A percentile compares a stretch with the other conserved stretches of the same genome.
These are phyloP conservation scores for Capronia americana DNA, from an alignment of 2,329 filamentous ascomycete species.

Conservation along the genomic window DNA sequence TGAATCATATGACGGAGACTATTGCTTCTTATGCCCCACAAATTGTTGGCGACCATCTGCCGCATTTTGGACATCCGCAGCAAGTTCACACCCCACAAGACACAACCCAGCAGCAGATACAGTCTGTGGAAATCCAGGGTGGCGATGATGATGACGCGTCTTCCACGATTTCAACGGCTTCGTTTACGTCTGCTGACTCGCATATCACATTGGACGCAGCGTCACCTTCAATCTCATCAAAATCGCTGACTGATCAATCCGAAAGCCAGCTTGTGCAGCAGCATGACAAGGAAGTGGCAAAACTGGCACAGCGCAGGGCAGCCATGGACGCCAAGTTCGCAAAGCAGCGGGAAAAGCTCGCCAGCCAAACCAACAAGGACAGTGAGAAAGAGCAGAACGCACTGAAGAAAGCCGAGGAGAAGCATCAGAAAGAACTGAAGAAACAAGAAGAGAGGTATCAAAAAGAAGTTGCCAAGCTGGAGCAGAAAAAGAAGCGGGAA, in stretches of 20 bases:
- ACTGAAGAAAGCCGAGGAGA: slow-evolving; percentile 41
- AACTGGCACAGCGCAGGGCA: slow-evolving; percentile 50
- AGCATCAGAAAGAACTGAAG: slow-evolving; percentile 41
- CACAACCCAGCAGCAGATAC: slow-evolving; percentile 5
- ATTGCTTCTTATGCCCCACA: slow-evolving; percentile 60
- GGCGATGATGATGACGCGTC: slow-evolving; percentile 35
- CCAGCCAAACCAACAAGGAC: slow-evolving; percentile 30
- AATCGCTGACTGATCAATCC: slow-evolving; percentile 27
- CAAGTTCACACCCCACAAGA: slow-evolving; percentile 6
- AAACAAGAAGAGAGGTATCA: slow-evolving; percentile 42
- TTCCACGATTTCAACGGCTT: slow-evolving; percentile 40
- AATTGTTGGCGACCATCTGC: slow-evolving; percentile 54
- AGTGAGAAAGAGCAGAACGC: slow-evolving; percentile 38
- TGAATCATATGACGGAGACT: slow-evolving; percentile 45
- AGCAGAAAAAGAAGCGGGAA: slow-evolving; percentile 50
- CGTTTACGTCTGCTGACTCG: slow-evolving; percentile 44
- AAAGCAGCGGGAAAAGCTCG: slow-evolving; percentile 42
- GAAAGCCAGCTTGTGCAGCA: slow-evolving; percentile 36
- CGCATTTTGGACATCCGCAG: slow-evolving; percentile 16
- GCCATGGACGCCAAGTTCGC: slow-evolving; percentile 49
- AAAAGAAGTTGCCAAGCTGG: slow-evolving; percentile 50
- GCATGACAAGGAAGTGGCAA: slow-evolving; percentile 53
- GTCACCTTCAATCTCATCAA: slow-evolving; percentile 29
- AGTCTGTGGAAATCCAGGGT: background rate
- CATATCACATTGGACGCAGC: slow-evolving; percentile 32